Conservation (phyloP, 768 basidiomycete species). For the Mrakia blollopis region DNA sequence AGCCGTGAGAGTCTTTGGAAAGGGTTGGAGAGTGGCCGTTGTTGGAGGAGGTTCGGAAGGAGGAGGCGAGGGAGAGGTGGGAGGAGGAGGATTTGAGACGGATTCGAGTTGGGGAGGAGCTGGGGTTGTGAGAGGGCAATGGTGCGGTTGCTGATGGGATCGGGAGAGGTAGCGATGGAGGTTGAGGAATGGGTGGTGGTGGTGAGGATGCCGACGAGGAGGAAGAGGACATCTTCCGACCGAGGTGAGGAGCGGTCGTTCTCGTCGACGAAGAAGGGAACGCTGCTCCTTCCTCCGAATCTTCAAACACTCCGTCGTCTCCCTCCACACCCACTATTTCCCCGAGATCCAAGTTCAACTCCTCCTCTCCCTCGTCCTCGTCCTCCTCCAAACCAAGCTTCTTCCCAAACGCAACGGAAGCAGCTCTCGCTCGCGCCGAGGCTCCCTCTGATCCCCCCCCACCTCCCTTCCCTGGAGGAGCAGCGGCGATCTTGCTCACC, state of each 20-base stretch:
- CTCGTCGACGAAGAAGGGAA: not conserved
- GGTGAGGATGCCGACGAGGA: not conserved
- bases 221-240: not conserved
- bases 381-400: not conserved
- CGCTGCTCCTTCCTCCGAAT: not conserved
- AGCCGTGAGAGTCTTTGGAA: not conserved
- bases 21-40: not conserved
- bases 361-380: not conserved
- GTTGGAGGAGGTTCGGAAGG: not conserved
- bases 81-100: slow-evolving; percentile 8
- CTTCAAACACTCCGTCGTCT: not conserved
- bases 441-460: not conserved
- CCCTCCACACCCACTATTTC: not conserved
- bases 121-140: not conserved
- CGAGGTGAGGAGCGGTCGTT: not conserved
- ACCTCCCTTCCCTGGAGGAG: not conserved
- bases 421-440: not conserved
- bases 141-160: not conserved
- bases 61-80: slow-evolving; percentile 3
- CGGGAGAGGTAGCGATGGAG: not conserved
- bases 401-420: slow-evolving; percentile 1
- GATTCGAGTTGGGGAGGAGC: not conserved
- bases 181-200: not conserved
- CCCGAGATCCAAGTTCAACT: not conserved
- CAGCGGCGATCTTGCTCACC: not conserved